These are phyloP conservation scores for Puccinia triticina DNA, from an alignment of 1,284 basidiomycete species.

Conservation along the genomic window DNA sequence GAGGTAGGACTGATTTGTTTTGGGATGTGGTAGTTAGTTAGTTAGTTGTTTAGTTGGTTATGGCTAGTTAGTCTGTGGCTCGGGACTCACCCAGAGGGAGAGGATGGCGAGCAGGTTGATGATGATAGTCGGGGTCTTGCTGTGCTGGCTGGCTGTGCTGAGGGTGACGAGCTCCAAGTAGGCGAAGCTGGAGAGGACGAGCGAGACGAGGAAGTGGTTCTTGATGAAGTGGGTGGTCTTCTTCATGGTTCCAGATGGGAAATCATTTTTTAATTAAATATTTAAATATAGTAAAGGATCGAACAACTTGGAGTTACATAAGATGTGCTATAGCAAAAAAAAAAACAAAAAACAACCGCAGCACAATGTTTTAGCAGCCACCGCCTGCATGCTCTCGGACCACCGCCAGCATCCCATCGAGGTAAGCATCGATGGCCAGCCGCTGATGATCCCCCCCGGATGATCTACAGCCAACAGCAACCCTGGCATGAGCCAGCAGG, in stretches of 20 bases:
- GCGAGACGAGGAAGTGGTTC: background rate
- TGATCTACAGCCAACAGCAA: background rate
- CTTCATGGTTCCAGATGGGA: too few species aligned
- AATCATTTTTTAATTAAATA: background rate
- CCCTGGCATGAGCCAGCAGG: slow-evolving; percentile 79
- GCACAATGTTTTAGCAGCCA: too few species aligned
- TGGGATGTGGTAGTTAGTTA: background rate
- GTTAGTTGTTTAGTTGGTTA: background rate
- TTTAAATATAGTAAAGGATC: background rate
- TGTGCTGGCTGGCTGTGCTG: background rate
- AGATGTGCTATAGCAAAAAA: too few species aligned
- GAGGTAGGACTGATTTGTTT: slow-evolving; percentile 14
- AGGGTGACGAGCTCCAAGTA: background rate
- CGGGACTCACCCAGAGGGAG: background rate
- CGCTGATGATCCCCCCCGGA: background rate
- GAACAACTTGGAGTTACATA: background rate
- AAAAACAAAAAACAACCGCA: slow-evolving; percentile 14
- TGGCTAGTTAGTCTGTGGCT: too few species aligned
- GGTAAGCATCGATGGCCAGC: background rate
- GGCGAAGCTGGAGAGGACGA: background rate
- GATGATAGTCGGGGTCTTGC: background rate
- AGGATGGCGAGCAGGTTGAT: background rate
- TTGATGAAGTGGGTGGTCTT: background rate
- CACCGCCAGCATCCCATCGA: background rate
- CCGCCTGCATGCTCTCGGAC: too few species aligned